Evolutionary conservation across 768 basidiomycete genomes (phyloP), one percentile per base, ranked within the genome.

Genomic region (Pisolithus marmoratus): DNA sequence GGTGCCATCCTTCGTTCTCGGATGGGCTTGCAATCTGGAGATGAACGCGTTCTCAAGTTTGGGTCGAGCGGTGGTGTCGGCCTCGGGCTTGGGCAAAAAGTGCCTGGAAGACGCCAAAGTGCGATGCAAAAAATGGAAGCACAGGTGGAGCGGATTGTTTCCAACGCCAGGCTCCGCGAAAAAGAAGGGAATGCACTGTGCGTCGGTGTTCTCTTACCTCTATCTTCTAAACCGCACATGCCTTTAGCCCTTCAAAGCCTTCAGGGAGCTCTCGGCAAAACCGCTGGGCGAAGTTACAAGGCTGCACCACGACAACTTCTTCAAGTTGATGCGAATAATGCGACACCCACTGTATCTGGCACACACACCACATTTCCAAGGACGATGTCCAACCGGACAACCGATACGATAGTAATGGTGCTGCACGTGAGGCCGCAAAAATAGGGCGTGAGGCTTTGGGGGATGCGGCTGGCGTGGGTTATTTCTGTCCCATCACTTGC

Each of bases 101-200:
- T 80, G 2, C 78, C 80, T 9, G 81, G 78, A 26, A 77, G 91
- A 44, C 75, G 90, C 51, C 88, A 84, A 11, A 92, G 79, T 58
- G 91, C 91, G 0, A 89, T 94, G 87, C 87, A 93, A 64, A 79
- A 87, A 56, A 93, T 94, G 91, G 89, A 92, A 60, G 81, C 86
- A 50, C 96, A 99, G 65, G 94, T 99, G 15, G 95, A 98, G 72
- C 76, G 94, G 56, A 90, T 99, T 55, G 95, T 99, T 20, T 94
- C 84, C 60, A 93, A 90, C 64, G 90, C 94, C 1, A 81, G 90
- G 58, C 76, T 85, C 64, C 74, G 92, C 57, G 91, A 93, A 64
- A 90, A 85, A 92, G 62, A 90, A 93, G 63, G 84, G 83, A 17
- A 53, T 83, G 50, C 80, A 84, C 57, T 79, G 61, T 64, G 76